Base-by-base conservation (phyloP, 768 basidiomycete genomes). In the Lyophyllum shimeji region DNA sequence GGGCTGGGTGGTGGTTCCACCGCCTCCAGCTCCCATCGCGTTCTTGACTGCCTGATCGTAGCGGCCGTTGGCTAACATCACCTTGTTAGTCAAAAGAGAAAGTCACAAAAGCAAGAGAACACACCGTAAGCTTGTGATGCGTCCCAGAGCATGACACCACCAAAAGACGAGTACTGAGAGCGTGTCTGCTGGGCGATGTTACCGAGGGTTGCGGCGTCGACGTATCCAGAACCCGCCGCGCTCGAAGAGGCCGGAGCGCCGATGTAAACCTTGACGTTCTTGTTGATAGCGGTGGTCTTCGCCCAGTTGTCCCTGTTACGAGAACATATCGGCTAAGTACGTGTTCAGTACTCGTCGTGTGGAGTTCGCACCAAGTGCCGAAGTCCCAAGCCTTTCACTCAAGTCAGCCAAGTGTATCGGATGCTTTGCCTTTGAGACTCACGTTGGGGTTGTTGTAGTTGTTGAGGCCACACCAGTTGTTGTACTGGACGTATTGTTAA, bases 141-240 rank as follows among this genome's bases (percentile, higher is more conserved):
- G 53, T 74, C 74, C 75, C 74, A 76, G n/a, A 76, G 63, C 75
- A 76, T 73, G 31, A 81, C 68, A 37, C 82, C 82, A 18, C 82
- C 82, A 61, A 84, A 83, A 17, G 81, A 81, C 6, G 81, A 79
- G 60, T 73, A 84, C 51, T 76, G 67, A 33, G 71, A 63, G 25
- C 76, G 74, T 9, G 76, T 80, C 44, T 71, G 59, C 46, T 66
- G 61, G 1, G 76, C 74, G 44, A 82, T 76, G 50, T 56, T 70
- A 17, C 69, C 72, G 3, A 83, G 69, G 11, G 74, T 77, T 12
- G 66, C 61, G 17, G 74, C 74, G 56, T 76, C 72, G 50, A 82
- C 75, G 65, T 79, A 84, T n/a, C 82, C 83, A 23, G 77, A 76
- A 18, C 78, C 76, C 3, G 82, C 82, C 17, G 82, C 82, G 4